Conservation (phyloP, 2,329 filamentous ascomycete species). For the Fusarium avenaceum region DNA sequence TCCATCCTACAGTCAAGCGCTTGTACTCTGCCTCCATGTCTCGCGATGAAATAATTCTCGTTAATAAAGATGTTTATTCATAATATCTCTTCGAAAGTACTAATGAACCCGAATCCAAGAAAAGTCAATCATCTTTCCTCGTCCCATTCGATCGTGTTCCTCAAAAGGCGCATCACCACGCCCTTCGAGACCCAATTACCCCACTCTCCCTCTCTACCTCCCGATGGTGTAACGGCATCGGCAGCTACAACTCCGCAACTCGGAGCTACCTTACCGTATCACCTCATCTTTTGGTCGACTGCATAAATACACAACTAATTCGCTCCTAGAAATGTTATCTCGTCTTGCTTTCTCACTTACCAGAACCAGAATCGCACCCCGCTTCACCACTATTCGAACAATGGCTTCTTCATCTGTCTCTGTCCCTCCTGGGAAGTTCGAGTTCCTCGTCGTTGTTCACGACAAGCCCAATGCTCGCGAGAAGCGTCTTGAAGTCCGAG, state of each 20-base stretch:
- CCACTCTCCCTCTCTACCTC: constrained; percentile 13
- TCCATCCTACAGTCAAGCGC: no score
- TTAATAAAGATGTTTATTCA: no score
- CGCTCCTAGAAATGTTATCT: constrained; percentile 27
- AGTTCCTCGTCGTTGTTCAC: constrained; percentile 78
- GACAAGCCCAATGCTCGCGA: constrained; percentile 72
- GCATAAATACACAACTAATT: constrained; percentile 14
- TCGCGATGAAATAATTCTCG: no score
- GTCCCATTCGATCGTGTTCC: neutral
- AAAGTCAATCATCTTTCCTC: neutral
- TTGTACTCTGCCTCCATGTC: no score
- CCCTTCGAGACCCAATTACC: constrained; percentile 30
- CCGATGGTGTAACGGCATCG: neutral
- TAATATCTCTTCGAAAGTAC: no score
- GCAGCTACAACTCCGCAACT: constrained; percentile 28
- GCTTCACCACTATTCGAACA: constrained; percentile 36
- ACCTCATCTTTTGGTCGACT: constrained; percentile 7
- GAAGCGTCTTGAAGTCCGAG: constrained; percentile 72
- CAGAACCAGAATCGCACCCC: constrained; percentile 13
- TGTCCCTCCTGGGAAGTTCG: constrained; percentile 58
- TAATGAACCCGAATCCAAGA: neutral
- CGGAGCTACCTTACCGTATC: constrained; percentile 1
- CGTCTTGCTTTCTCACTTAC: constrained; percentile 29
- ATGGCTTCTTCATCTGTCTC: constrained; percentile 49
- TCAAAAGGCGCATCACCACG: constrained; percentile 31